These are phyloP conservation scores for Chrysosporium queenslandicum DNA, from an alignment of 2,329 filamentous ascomycete species.

Conservation along the genomic window DNA sequence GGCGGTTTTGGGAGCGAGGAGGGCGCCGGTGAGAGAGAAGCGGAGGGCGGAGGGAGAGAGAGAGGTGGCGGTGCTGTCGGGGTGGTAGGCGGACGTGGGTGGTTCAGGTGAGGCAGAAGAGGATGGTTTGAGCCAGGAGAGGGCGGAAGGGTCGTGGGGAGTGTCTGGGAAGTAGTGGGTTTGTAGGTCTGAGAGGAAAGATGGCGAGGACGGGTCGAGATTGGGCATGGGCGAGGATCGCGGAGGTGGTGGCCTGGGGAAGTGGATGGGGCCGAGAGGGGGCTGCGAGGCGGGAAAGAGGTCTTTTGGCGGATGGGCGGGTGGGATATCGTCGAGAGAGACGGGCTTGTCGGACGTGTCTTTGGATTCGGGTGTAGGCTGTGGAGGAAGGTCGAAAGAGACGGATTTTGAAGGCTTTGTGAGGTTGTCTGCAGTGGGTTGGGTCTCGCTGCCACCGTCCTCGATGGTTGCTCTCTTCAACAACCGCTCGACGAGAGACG, in stretches of 20 bases:
- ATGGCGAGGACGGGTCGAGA: slow-evolving; percentile 70
- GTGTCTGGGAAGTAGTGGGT: slow-evolving; percentile 87
- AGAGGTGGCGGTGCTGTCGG: slow-evolving; percentile 59
- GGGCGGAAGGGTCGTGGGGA: slow-evolving; percentile 69
- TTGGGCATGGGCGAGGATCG: slow-evolving; percentile 49
- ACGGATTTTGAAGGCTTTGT: slow-evolving; percentile 23
- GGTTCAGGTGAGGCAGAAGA: slow-evolving; percentile 41
- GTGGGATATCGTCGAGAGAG: slow-evolving; percentile 29
- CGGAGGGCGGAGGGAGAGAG: slow-evolving; percentile 59
- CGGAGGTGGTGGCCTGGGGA: slow-evolving; percentile 36
- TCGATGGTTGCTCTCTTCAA: slow-evolving; percentile 68
- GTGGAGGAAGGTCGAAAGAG: slow-evolving; percentile 17
- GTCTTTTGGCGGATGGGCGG: slow-evolving; percentile 29
- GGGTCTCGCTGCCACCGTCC: slow-evolving; percentile 32
- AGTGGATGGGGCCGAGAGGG: slow-evolving; percentile 32
- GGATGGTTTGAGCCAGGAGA: slow-evolving; percentile 81
- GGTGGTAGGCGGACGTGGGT: slow-evolving; percentile 69
- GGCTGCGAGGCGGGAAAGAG: slow-evolving; percentile 33
- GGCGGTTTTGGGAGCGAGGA: slow-evolving; percentile 67
- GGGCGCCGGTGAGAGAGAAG: slow-evolving; percentile 74
- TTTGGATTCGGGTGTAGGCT: slow-evolving; percentile 11
- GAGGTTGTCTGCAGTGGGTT: not conserved
- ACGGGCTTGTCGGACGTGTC: slow-evolving; percentile 8
- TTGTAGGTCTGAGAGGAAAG: slow-evolving; percentile 78
- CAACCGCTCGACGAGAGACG: slow-evolving; percentile 64